phyloP scores from a whole-genome alignment of 306 rosid species.

The Prunus persica region Prunus_persica_NCBIv2 NC_034016.1:20800001-20800500 shows the following conservation, averaged over 20 bases:
- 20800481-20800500: not conserved
- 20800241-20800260: not conserved
- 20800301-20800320: not conserved
- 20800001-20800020: conserved; percentile 42
- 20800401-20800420: conserved; percentile 19
- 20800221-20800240: not conserved
- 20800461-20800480: conserved; percentile 17
- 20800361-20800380: conserved; percentile 43
- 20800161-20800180: not conserved
- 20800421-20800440: conserved; percentile 32
- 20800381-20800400: conserved; percentile 38
- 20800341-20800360: conserved; percentile 54
- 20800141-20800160: not conserved
- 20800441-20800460: conserved; percentile 42
- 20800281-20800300: not conserved
- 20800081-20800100: conserved; percentile 43
- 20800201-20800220: not conserved
- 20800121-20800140: not conserved
- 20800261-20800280: not conserved
- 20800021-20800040: conserved; percentile 33
- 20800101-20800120: not conserved
- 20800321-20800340: conserved; percentile 5
- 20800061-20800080: conserved; percentile 85
- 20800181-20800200: not conserved
- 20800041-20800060: conserved; percentile 32